Evolutionary conservation across 1,284 basidiomycete genomes (phyloP).

Genomic region (Fomitopsis schrenkii): DNA sequence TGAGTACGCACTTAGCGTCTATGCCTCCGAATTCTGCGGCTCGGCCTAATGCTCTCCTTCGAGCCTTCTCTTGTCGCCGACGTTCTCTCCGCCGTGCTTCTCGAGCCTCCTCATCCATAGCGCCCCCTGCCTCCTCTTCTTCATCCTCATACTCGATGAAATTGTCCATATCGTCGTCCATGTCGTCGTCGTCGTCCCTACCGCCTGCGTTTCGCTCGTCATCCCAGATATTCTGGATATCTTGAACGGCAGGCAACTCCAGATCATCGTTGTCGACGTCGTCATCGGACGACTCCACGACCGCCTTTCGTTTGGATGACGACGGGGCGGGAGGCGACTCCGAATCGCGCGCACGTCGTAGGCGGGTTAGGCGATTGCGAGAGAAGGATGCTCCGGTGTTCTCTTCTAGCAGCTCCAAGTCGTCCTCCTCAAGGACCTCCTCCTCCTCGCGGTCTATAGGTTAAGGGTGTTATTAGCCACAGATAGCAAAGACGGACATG

Average conservation of each 20-base stretch:
- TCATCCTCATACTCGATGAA: slow-evolving; percentile 94
- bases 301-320: slow-evolving; percentile 52
- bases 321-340: slow-evolving; percentile 61
- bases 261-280: slow-evolving; percentile 61
- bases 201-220: slow-evolving; percentile 60
- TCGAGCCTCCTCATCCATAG: slow-evolving; percentile 69
- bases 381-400: slow-evolving; percentile 82
- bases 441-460: slow-evolving; percentile 53
- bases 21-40: slow-evolving; percentile 78
- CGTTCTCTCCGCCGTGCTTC: slow-evolving; percentile 70
- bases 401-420: slow-evolving; percentile 91
- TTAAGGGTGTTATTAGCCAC: slow-evolving; percentile 5
- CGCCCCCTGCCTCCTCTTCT: slow-evolving; percentile 73
- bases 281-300: slow-evolving; percentile 69
- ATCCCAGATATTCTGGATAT: slow-evolving; percentile 83
- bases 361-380: slow-evolving; percentile 57
- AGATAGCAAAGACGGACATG: slow-evolving; percentile 9
- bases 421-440: slow-evolving; percentile 91
- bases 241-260: slow-evolving; percentile 50
- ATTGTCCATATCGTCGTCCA: slow-evolving; percentile 74
- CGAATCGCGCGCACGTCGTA: slow-evolving; percentile 68
- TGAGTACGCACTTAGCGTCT: slow-evolving; percentile 69
- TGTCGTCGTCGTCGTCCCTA: slow-evolving; percentile 63
- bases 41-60: slow-evolving; percentile 57
- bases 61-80: slow-evolving; percentile 60